Conservation (phyloP, 176 grass and related monocot genomes). For the Phragmites australis region DNA sequence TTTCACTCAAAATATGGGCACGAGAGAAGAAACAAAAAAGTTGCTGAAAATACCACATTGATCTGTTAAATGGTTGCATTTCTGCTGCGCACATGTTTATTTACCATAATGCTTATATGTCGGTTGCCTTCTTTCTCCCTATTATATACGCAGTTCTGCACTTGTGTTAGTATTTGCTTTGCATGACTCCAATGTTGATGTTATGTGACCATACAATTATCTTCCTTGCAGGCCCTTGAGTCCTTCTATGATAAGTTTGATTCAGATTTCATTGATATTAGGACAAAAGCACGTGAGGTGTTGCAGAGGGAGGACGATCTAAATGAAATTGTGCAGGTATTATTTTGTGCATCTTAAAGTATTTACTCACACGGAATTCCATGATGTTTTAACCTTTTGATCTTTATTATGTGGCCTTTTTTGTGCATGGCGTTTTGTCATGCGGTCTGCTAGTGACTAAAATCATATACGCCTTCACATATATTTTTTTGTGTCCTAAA, state of each 20-base stretch:
- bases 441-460: background rate
- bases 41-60: background rate
- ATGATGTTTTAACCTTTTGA: background rate
- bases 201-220: constrained; percentile 14
- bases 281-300: constrained; percentile 93
- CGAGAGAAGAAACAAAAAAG: constrained; percentile 1
- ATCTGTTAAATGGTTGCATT: background rate
- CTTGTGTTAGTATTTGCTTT: background rate
- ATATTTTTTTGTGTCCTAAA: background rate
- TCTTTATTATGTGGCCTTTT: constrained; percentile 32
- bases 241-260: constrained; percentile 77
- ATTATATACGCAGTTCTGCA: background rate
- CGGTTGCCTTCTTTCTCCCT: background rate
- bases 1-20: background rate
- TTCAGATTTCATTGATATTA: constrained; percentile 85
- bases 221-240: constrained; percentile 65
- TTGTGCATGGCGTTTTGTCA: background rate
- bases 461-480: background rate
- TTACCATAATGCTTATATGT: background rate
- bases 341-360: constrained; percentile 11
- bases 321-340: constrained; percentile 97
- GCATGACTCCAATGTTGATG: background rate
- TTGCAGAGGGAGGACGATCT: constrained; percentile 90
- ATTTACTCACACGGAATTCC: background rate
- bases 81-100: background rate